These are phyloP conservation scores for Trichoderma atrobrunneum DNA, from an alignment of 2,329 filamentous ascomycete species.

Conservation along the genomic window DNA sequence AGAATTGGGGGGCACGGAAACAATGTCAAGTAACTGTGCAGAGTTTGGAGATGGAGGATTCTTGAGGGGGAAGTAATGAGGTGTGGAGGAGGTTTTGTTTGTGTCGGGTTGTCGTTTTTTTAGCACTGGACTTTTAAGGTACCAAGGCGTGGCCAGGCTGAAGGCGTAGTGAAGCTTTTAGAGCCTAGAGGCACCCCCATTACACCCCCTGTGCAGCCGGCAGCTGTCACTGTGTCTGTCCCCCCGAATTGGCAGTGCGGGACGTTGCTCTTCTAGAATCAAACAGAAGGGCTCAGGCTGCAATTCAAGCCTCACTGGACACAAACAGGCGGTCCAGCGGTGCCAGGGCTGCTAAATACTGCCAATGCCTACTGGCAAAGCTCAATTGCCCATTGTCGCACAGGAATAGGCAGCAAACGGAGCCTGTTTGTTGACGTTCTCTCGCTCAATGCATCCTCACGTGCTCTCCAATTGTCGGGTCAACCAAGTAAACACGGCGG, in stretches of 20 bases:
- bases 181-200: constrained; percentile 19
- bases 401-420: neutral
- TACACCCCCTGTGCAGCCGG: constrained; percentile 1
- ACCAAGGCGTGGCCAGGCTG: constrained; percentile 17
- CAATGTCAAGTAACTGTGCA: neutral
- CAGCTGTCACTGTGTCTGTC: constrained; percentile 5
- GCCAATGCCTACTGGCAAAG: neutral
- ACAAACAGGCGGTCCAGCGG: neutral
- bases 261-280: constrained; percentile 16
- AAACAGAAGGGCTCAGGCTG: constrained; percentile 17
- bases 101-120: constrained; percentile 17
- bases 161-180: constrained; percentile 19
- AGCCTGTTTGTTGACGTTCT: neutral
- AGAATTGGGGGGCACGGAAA: neutral
- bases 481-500: constrained; percentile 10
- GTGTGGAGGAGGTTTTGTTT: constrained; percentile 18
- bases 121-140: constrained; percentile 15
- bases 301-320: neutral
- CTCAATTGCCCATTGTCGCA: neutral
- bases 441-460: constrained; percentile 1
- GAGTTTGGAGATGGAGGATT: neutral
- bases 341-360: neutral
- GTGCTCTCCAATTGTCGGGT: neutral
- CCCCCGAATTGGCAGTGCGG: neutral
- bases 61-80: neutral